A percentile compares a stretch with the other conserved stretches of the same genome.
phyloP scores from a whole-genome alignment of 2,329 filamentous ascomycete species.

The Botryosphaeria dothidea region DNA sequence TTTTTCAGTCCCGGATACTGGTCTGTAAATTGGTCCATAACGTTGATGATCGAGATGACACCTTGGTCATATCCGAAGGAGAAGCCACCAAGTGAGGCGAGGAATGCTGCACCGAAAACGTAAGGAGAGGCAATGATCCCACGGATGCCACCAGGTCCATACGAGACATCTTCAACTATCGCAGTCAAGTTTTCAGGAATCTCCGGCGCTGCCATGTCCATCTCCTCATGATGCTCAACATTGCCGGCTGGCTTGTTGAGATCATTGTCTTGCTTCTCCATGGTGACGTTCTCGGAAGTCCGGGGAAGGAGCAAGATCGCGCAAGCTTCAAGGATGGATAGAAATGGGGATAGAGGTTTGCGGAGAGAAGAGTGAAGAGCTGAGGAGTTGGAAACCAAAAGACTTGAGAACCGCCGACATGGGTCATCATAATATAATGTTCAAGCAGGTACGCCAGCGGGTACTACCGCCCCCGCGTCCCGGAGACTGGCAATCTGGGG shows the following conservation, averaged over 20 bases:
- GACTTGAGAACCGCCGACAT: not conserved
- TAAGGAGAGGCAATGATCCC: conserved; percentile 40
- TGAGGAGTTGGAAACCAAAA: not conserved
- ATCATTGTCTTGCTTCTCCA: not conserved
- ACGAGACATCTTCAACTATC: conserved; percentile 22
- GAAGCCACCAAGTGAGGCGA: conserved; percentile 45
- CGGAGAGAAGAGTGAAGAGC: not conserved
- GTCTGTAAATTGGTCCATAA: conserved; percentile 47
- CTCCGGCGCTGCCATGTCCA: not conserved
- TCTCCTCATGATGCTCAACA: not conserved
- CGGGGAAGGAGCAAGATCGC: not conserved
- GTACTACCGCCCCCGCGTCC: not conserved
- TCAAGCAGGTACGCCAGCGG: not conserved
- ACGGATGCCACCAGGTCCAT: conserved; percentile 32
- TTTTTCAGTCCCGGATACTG: conserved; percentile 36
- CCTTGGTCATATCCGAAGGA: conserved; percentile 36
- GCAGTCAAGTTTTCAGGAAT: not conserved
- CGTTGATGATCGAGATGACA: conserved; percentile 43
- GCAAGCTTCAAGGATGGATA: too few relatives aligned
- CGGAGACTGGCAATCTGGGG: not conserved
- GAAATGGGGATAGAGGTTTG: too few relatives aligned
- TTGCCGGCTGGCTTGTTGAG: not conserved
- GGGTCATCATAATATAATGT: not conserved
- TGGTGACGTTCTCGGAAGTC: not conserved
- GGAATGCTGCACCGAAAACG: conserved; percentile 45